These are phyloP conservation scores for Aspergillus ellipticus DNA, from an alignment of 495 filamentous ascomycete species.

Conservation along the genomic window DNA sequence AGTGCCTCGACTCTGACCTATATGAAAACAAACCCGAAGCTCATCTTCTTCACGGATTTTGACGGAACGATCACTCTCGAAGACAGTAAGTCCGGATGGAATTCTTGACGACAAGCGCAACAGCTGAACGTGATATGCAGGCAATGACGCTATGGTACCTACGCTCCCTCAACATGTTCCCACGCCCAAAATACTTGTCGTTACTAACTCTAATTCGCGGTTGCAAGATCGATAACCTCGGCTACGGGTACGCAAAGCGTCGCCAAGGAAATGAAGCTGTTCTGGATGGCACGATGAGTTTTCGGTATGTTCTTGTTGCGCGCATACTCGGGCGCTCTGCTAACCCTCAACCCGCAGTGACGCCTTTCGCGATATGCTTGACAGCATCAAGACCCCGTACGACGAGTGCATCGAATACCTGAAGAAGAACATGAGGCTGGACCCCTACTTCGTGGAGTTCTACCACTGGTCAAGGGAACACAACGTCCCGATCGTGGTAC, in stretches of 20 bases:
- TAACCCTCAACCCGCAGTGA: conserved; percentile 45
- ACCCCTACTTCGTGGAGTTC: conserved; percentile 82
- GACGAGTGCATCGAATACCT: conserved; percentile 73
- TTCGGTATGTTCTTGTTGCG: conserved; percentile 52
- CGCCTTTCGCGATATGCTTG: conserved; percentile 83
- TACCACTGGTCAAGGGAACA: conserved; percentile 73
- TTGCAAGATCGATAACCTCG: conserved; percentile 79
- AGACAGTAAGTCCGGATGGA: conserved; percentile 56
- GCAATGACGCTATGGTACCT: conserved; percentile 81
- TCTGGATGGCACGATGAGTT: conserved; percentile 60
- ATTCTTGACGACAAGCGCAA: not conserved
- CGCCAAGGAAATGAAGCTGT: conserved; percentile 65
- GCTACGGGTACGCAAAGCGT: conserved; percentile 67
- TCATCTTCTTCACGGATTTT: conserved; percentile 98
- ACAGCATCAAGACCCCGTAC: conserved; percentile 72
- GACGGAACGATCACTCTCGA: conserved; percentile 90
- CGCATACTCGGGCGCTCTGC: not conserved
- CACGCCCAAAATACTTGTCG: not conserved
- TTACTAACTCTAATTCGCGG: conserved; percentile 1
- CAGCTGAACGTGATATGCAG: conserved; percentile 34
- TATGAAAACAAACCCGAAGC: conserved; percentile 66
- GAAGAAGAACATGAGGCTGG: conserved; percentile 77
- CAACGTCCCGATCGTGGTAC: conserved; percentile 86
- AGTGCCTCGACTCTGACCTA: conserved; percentile 38
- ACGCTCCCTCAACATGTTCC: not conserved